phyloP scores from a whole-genome alignment of 345 rosid species.

The Eucalyptus erythrocorys region DNA sequence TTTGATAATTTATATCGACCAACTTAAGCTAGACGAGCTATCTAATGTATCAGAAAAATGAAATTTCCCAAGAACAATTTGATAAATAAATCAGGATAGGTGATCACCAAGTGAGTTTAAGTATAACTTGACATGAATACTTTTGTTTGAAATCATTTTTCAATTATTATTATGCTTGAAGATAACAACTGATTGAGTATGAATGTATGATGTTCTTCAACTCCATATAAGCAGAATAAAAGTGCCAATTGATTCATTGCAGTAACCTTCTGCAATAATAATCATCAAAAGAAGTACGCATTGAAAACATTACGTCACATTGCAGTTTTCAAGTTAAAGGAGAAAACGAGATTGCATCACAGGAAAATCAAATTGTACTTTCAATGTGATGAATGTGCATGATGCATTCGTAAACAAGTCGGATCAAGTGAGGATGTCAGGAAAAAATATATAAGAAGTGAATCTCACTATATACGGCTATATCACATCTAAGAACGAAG shows the following conservation, averaged over 20 bases:
- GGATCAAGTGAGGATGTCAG: not conserved
- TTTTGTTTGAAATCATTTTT: not conserved
- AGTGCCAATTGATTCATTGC: not conserved
- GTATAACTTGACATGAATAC: not conserved
- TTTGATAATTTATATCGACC: not conserved
- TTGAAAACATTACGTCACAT: not conserved
- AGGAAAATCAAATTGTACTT: not conserved
- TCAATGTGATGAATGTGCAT: not conserved
- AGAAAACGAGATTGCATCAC: not conserved
- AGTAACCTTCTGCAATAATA: not conserved
- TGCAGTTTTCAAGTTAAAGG: not conserved
- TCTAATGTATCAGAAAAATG: not conserved
- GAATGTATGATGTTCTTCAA: not conserved
- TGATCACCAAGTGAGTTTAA: not conserved
- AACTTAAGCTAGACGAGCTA: not conserved
- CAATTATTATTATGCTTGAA: not conserved
- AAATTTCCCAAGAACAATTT: not conserved
- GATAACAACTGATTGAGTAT: not conserved
- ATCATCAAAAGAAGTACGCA: not conserved
- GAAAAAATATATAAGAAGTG: not conserved
- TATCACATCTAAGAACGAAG: not conserved
- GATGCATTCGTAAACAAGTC: not conserved
- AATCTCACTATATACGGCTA: not conserved
- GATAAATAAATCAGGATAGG: too few relatives aligned
- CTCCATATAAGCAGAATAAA: not conserved